Evolutionary conservation across 2,329 filamentous ascomycete genomes (phyloP).

Genomic region (Pseudogymnoascus sp.): DNA sequence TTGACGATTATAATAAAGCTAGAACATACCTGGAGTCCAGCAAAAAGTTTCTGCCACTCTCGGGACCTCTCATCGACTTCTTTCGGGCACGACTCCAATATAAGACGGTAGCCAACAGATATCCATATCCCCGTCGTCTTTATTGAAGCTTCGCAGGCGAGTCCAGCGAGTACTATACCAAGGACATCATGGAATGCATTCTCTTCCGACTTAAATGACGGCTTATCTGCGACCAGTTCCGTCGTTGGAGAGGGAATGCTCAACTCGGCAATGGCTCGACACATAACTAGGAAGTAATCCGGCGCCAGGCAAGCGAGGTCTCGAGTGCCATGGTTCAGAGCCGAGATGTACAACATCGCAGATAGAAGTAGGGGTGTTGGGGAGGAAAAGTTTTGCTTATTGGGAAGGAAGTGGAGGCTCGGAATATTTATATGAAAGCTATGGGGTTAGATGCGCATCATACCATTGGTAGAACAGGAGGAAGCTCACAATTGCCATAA

Average conservation of each 20-base stretch:
- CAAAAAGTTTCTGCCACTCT: slow-evolving; percentile 37
- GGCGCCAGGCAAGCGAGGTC: slow-evolving; percentile 32
- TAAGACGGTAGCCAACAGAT: slow-evolving; percentile 35
- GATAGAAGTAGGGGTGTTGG: slow-evolving; percentile 38
- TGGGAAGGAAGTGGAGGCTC: slow-evolving; percentile 38
- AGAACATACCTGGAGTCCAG: slow-evolving; percentile 24
- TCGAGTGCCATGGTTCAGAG: slow-evolving; percentile 31
- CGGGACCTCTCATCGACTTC: slow-evolving; percentile 32
- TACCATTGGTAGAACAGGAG: not conserved
- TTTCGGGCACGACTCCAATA: slow-evolving; percentile 36
- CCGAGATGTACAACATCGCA: slow-evolving; percentile 35
- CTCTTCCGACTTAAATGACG: slow-evolving; percentile 26
- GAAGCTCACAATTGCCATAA: slow-evolving; percentile 30
- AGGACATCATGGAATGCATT: slow-evolving; percentile 38
- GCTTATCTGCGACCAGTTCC: slow-evolving; percentile 23
- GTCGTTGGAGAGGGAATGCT: slow-evolving; percentile 29
- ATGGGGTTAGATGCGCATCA: not conserved
- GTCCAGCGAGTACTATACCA: slow-evolving; percentile 35
- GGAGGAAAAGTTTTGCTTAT: slow-evolving; percentile 36
- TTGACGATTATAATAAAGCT: not conserved
- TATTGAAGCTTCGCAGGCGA: slow-evolving; percentile 36
- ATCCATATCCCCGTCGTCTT: slow-evolving; percentile 39
- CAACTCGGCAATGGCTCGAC: slow-evolving; percentile 35
- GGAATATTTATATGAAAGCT: slow-evolving; percentile 40
- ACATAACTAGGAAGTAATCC: slow-evolving; percentile 34